phyloP scores from a whole-genome alignment of 2,329 filamentous ascomycete species.

The Hymenoscyphus salicellus region DNA sequence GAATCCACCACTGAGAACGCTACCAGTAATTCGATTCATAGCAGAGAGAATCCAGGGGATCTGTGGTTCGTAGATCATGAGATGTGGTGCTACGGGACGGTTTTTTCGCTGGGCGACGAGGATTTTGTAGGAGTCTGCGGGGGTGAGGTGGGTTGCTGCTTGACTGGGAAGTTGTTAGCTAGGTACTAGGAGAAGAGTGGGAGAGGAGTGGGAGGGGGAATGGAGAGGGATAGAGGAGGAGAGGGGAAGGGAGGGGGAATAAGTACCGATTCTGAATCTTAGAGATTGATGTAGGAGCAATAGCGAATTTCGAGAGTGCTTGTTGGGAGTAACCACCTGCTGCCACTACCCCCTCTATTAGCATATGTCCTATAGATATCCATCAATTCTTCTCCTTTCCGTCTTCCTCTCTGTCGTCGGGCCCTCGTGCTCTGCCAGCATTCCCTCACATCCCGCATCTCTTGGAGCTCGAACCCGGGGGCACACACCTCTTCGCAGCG shows the following conservation, averaged over 20 bases:
- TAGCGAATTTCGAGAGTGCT: constrained; percentile 7
- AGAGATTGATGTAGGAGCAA: constrained; percentile 40
- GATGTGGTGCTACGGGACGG: constrained; percentile 67
- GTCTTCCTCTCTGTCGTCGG: not conserved
- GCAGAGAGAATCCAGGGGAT: constrained; percentile 64
- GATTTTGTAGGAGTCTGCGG: constrained; percentile 49
- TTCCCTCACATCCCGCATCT: constrained; percentile 3
- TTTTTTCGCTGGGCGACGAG: constrained; percentile 65
- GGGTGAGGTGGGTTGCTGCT: constrained; percentile 47
- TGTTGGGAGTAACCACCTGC: constrained; percentile 2
- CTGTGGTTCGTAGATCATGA: constrained; percentile 68
- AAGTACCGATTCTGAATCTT: constrained; percentile 48
- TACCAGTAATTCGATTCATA: constrained; percentile 64
- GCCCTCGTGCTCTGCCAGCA: not conserved
- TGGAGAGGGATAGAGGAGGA: not conserved
- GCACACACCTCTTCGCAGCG: constrained; percentile 42
- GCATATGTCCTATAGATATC: not conserved
- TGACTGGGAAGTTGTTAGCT: constrained; percentile 38
- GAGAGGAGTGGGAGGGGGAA: not conserved
- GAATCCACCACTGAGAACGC: constrained; percentile 56
- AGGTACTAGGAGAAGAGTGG: not conserved
- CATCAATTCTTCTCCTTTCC: not conserved
- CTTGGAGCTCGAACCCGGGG: constrained; percentile 1
- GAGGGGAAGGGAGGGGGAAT: not conserved
- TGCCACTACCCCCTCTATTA: not conserved